Evolutionary conservation across 2,329 filamentous ascomycete species (phyloP).

Genomic region (Aspergillus aculeatinus): DNA sequence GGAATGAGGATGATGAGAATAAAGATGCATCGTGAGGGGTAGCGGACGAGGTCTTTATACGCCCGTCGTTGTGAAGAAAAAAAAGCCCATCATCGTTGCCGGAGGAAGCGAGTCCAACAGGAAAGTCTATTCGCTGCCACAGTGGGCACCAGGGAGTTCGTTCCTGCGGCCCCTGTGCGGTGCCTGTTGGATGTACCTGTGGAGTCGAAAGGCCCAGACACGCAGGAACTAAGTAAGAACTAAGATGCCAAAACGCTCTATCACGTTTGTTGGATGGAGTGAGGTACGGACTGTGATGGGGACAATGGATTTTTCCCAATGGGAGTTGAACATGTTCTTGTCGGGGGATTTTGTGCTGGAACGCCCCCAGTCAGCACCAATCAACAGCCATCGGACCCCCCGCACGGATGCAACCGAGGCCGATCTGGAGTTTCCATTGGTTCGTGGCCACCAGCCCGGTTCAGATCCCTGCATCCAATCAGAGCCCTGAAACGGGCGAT

Average conservation of each 20-base stretch:
- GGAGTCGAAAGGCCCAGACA: no score
- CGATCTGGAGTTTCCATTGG: background rate
- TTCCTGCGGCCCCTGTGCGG: background rate
- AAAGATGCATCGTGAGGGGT: background rate
- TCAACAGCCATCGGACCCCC: background rate
- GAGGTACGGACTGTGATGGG: no score
- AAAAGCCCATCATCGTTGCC: background rate
- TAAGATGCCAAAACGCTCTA: background rate
- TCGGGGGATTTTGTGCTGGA: no score
- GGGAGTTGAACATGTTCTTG: background rate
- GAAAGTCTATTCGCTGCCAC: background rate
- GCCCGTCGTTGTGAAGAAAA: background rate
- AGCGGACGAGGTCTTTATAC: background rate
- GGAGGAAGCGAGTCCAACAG: background rate
- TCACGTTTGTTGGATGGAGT: background rate
- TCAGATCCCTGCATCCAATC: background rate
- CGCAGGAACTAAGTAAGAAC: no score
- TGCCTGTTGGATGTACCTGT: background rate
- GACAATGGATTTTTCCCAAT: background rate
- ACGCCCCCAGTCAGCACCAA: no score
- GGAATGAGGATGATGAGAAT: background rate
- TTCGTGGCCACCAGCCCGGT: background rate
- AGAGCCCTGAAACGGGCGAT: background rate
- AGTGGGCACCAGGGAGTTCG: background rate
- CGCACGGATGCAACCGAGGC: background rate